A percentile compares a stretch with the other conserved stretches of the same genome.
These are phyloP conservation scores for Fusarium hostae DNA, from an alignment of 2,329 filamentous ascomycete genomes.

Conservation along the genomic window DNA sequence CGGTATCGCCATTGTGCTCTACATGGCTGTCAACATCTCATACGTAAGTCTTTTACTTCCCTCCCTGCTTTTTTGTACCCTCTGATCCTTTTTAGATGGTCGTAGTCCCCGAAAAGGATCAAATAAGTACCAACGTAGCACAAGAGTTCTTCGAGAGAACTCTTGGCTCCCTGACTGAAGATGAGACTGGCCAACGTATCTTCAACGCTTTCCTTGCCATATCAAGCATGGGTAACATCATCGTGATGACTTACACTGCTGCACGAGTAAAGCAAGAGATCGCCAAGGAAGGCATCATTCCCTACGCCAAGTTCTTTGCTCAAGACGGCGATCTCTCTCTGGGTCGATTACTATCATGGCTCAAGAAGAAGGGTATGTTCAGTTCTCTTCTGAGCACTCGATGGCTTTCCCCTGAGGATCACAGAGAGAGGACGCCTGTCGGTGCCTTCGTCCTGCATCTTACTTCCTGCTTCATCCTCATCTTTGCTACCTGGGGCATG, in stretches of 20 bases:
- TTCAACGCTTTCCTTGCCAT: slow-evolving; percentile 63
- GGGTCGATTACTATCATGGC: slow-evolving; percentile 48
- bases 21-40: slow-evolving; percentile 52
- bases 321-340: slow-evolving; percentile 50
- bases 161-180: slow-evolving; percentile 45
- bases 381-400: slow-evolving; percentile 40
- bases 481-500: slow-evolving; percentile 49
- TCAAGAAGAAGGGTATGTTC: slow-evolving; percentile 47
- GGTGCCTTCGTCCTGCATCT: slow-evolving; percentile 51
- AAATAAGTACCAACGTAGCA: slow-evolving; percentile 40
- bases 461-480: slow-evolving; percentile 49
- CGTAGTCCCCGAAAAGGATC: slow-evolving; percentile 30
- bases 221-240: slow-evolving; percentile 65
- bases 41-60: slow-evolving; percentile 44
- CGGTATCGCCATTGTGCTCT: slow-evolving; percentile 47
- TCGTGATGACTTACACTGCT: slow-evolving; percentile 67
- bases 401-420: slow-evolving; percentile 50
- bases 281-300: slow-evolving; percentile 67
- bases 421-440: slow-evolving; percentile 51
- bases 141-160: slow-evolving; percentile 51
- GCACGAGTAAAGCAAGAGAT: slow-evolving; percentile 69
- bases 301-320: slow-evolving; percentile 61
- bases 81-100: slow-evolving; percentile 51
- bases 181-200: slow-evolving; percentile 48
- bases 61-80: accelerated